Base-by-base conservation (phyloP, 225 moss, liverwort and hornwort species). In the Pseudisothecium myosuroides region DNA sequence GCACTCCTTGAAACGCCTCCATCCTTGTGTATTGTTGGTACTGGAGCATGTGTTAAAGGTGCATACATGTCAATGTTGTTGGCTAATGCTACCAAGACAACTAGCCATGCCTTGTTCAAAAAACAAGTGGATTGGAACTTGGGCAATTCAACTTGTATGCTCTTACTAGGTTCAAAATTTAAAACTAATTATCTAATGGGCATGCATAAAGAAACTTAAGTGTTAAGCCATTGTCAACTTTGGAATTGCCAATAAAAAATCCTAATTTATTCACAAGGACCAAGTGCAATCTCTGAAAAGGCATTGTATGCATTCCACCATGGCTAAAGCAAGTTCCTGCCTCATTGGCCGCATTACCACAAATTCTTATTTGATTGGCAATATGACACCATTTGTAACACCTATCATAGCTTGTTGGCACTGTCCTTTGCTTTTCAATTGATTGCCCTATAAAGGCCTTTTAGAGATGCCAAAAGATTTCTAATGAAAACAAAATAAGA, bases 61-160 rank as follows among this genome's bases (percentile, higher is more conserved):
- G 23, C 13, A 1, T 68, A 4, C 4, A 4, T 39, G 0, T 23
- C 13, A 68, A 68, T 68, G 13, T 5, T 68, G 5, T n/a, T 39
- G 4, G 23, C 39, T 39, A 23, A 23, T 68, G 4, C 2, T 68
- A 7, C 7, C 7, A n/a, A n/a, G 22, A n/a, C 13, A 23, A 32
- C 7, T 14, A 39, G 2, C 13, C 13, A 39, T 68, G 13, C 4
- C 14, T 68, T 39, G 39, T 68, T 39, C 7, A 14, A 68, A 68
- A n/a, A 1, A 12, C 12, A 4, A 39, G 2, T 39, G 4, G 13
- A n/a, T 68, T 12, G 4, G 2, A 4, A 23, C 3, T 37, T 12
- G 0, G 12, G 4, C 12, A n/a, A 1, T 0, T n/a, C 8, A 69
- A n/a, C 22, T 39, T 2, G 4, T 69, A 4, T 1, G 39, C 0